These are phyloP conservation scores for Colletotrichum sp. DNA, from an alignment of 2,329 filamentous ascomycete genomes.

Conservation along the genomic window DNA sequence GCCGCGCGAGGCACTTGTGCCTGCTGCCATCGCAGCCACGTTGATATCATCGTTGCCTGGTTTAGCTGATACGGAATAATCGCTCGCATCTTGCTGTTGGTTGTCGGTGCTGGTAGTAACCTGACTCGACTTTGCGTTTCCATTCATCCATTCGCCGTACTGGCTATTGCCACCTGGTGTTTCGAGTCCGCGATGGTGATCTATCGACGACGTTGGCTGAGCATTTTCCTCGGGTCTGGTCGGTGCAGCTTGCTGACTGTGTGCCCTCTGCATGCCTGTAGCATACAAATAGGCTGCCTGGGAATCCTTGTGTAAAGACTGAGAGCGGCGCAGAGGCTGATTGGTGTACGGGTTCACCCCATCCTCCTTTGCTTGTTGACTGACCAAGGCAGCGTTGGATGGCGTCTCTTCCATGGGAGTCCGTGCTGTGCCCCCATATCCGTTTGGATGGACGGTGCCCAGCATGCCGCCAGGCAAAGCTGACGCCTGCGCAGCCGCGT, in stretches of 20 bases:
- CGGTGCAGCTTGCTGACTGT: neutral
- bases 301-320: neutral
- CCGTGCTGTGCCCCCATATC: conserved; percentile 52
- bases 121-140: neutral
- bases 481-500: conserved; percentile 64
- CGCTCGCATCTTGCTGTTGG: neutral
- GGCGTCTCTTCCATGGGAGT: conserved; percentile 54
- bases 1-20: neutral
- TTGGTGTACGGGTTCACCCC: conserved; percentile 64
- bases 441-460: conserved; percentile 16
- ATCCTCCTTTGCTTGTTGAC: conserved; percentile 56
- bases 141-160: conserved; percentile 20
- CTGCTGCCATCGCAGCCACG: neutral
- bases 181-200: neutral
- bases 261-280: neutral
- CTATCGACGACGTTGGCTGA: neutral
- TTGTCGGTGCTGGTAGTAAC: neutral
- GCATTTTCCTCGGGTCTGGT: neutral
- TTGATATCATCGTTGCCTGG: neutral
- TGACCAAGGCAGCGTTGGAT: conserved; percentile 55
- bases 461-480: conserved; percentile 45
- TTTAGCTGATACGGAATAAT: neutral
- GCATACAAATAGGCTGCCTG: neutral
- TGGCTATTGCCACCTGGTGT: conserved; percentile 19
- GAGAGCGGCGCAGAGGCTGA: conserved; percentile 39